Conservation (phyloP, 2,329 filamentous ascomycete species). For the Arthrobotrys pseudoclavata region DNA sequence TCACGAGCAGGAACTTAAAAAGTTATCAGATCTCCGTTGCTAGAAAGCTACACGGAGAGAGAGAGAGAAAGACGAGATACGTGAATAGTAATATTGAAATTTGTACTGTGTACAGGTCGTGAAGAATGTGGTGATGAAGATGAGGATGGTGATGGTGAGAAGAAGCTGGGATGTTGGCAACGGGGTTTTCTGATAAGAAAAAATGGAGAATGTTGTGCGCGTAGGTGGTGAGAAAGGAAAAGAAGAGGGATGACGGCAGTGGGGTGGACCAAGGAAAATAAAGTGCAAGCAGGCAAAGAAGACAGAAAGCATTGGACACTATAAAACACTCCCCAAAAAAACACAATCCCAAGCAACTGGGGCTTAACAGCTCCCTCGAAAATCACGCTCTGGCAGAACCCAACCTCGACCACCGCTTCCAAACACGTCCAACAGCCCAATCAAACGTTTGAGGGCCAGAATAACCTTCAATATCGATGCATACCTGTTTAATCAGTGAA, state of each 20-base stretch:
- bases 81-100: conserved; percentile 17
- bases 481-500: background rate
- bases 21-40: background rate
- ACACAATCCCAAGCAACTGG: conserved; percentile 46
- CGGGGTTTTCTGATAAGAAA: conserved; percentile 1
- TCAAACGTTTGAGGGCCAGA: conserved; percentile 1
- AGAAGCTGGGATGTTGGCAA: conserved; percentile 16
- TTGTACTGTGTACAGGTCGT: conserved; percentile 21
- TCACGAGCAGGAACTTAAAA: conserved; percentile 21
- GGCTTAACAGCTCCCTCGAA: conserved; percentile 44
- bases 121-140: background rate
- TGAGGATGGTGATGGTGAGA: background rate
- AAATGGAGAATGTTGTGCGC: conserved; percentile 15
- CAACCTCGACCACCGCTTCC: conserved; percentile 19
- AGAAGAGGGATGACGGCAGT: conserved; percentile 51
- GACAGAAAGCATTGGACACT: conserved; percentile 58
- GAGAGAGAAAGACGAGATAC: conserved; percentile 5
- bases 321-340: conserved; percentile 52
- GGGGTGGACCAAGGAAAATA: conserved; percentile 50
- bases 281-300: conserved; percentile 49
- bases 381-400: conserved; percentile 54
- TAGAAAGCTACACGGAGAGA: background rate
- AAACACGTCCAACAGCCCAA: conserved; percentile 27
- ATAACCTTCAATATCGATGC: conserved; percentile 2
- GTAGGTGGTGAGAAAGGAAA: background rate